Percentiles rank a stretch among this genome's conserved stretches.
phyloP scores from a whole-genome alignment of 805 yeast species.

The Ogataea paraovalis region DNA sequence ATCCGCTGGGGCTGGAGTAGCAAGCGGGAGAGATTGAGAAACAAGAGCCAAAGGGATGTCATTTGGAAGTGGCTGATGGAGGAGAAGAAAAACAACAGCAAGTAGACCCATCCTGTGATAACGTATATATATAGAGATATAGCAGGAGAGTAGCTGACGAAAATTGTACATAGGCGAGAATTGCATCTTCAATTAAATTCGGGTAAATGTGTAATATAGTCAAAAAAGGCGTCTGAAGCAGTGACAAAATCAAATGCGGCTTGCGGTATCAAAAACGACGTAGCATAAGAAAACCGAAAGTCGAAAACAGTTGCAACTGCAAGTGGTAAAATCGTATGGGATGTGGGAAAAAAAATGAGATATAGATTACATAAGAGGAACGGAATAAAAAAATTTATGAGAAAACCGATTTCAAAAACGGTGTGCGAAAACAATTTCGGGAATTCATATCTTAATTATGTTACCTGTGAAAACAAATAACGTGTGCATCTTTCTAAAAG shows the following conservation, averaged over 20 bases:
- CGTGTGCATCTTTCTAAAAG: too few relatives aligned
- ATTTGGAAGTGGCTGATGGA: constrained; percentile 56
- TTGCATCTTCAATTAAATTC: too few relatives aligned
- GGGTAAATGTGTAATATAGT: too few relatives aligned
- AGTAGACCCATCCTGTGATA: neutral
- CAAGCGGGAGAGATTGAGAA: neutral
- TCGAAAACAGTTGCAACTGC: neutral
- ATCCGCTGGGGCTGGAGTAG: neutral
- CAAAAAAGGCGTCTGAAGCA: too few relatives aligned
- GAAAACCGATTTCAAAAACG: neutral
- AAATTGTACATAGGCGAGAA: too few relatives aligned
- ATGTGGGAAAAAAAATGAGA: neutral
- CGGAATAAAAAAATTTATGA: neutral
- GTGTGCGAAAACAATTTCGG: neutral
- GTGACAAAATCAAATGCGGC: neutral
- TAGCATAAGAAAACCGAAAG: neutral
- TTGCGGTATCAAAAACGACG: neutral
- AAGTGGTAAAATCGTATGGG: neutral
- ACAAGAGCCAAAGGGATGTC: constrained; percentile 36
- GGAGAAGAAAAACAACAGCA: constrained; percentile 29
- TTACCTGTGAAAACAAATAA: too few relatives aligned
- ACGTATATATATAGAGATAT: too few relatives aligned
- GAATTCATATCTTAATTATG: neutral
- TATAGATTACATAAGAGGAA: neutral
- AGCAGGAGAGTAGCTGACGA: too few relatives aligned